These are phyloP conservation scores for Phanerochaete carnosa DNA, from an alignment of 768 basidiomycete species.

Conservation along the genomic window DNA sequence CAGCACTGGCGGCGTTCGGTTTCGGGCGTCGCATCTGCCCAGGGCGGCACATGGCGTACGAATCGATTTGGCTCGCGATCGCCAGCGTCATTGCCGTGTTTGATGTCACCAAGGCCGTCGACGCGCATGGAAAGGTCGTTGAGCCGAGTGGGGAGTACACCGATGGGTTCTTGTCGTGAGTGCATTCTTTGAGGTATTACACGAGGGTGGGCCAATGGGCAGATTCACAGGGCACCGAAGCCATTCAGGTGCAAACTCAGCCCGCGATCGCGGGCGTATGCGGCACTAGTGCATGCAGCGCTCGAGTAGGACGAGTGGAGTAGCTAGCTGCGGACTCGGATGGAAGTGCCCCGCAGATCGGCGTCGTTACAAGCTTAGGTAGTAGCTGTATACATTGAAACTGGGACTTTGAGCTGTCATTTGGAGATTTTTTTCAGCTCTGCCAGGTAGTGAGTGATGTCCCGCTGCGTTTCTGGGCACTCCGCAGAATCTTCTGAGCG, in stretches of 20 bases:
- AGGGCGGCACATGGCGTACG: constrained; percentile 21
- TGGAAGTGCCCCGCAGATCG: too few species aligned
- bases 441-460: too few species aligned
- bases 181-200: neutral
- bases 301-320: neutral
- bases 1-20: constrained; percentile 9
- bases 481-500: too few species aligned
- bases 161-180: constrained; percentile 10
- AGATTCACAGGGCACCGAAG: constrained; percentile 9
- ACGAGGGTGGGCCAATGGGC: neutral
- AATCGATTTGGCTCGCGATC: constrained; percentile 21
- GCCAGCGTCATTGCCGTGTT: constrained; percentile 20
- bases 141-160: constrained; percentile 3
- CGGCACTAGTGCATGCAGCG: neutral
- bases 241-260: constrained; percentile 18
- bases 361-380: too few species aligned
- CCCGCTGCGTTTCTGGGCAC: too few species aligned
- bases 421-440: too few species aligned
- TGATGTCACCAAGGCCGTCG: constrained; percentile 7
- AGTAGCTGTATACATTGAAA: too few species aligned
- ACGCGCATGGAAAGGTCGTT: constrained; percentile 13
- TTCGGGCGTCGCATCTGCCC: constrained; percentile 21
- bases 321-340: neutral
- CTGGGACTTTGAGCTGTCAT: too few species aligned
- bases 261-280: constrained; percentile 12